Base-by-base conservation (phyloP, 306 rosid genomes). In the Spatholobus suberectus region DNA sequence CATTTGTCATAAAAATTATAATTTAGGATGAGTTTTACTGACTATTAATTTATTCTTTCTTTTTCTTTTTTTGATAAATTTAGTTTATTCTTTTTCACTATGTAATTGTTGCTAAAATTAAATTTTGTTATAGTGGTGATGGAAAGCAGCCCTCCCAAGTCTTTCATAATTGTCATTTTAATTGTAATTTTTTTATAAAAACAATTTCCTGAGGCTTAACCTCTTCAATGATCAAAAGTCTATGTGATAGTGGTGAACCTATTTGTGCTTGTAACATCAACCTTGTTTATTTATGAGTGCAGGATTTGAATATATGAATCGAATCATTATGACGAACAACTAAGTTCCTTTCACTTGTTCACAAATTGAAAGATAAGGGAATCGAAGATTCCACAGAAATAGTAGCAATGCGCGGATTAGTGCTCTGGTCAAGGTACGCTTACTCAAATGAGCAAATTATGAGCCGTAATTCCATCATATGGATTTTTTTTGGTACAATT, bases 281-380 rank as follows among this genome's bases (percentile, higher is more conserved):
- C 32, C 46, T 54, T 70, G 18, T 29, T 80, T 69, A 55, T 54
- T 79, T 54, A 15, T 67, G 23, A 69, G 44, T 68, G 51, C 57
- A 41, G 78, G 51, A 57, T 38, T 52, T 80, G 59, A 55, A 58
- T 57, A 63, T 14, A 38, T 27, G 84, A 80, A 61, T 58, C n/a
- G 65, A 80, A 8, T 40, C 38, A 41, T 80, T 4, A 18, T 70
- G 84, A 61, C 8, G 20, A 80, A 43, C 38, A 26, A 52, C 1
- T 70, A 26, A 44, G 32, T 40, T 57, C 59, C 58, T 24, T 69
- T 69, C 52, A 37, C 58, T 34, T 35, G 15, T 69, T 55, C 23
- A 10, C 61, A 41, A 26, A 29, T 14, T 21, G 35, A 32, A 46
- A 32, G 38, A 71, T 57, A 26, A 27, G 24, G 37, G 72, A 46